Conservation (phyloP, 225 moss, liverwort and hornwort species). For the Straminergon stramineum region DNA sequence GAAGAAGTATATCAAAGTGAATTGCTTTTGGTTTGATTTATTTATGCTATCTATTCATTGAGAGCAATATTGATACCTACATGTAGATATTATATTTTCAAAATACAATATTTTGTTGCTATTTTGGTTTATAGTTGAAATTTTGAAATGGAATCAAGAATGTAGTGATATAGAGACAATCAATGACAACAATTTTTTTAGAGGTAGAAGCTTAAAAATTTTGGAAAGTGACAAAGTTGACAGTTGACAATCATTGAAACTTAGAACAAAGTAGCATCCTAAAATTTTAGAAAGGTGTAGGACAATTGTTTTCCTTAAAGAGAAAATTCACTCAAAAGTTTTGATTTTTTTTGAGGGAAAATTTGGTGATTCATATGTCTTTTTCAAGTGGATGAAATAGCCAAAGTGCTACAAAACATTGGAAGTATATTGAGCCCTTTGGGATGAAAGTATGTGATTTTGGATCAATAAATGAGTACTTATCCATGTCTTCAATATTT, state of each 20-base stretch:
- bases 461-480: background rate
- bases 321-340: background rate
- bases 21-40: background rate
- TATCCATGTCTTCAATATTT: background rate
- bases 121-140: background rate
- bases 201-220: background rate
- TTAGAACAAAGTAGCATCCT: background rate
- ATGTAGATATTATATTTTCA: background rate
- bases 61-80: background rate
- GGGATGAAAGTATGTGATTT: background rate
- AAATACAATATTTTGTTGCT: background rate
- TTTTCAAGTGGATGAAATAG: background rate
- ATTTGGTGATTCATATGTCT: background rate
- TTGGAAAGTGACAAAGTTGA: rapidly evolving
- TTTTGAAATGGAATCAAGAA: background rate
- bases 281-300: background rate
- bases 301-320: background rate
- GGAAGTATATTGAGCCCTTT: background rate
- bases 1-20: background rate
- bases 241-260: background rate
- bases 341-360: background rate
- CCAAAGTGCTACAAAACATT: background rate
- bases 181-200: background rate
- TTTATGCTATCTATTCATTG: background rate
- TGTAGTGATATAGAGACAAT: background rate